phyloP scores from a whole-genome alignment of 441 rosid species.

The Metrosideros polymorpha region DNA sequence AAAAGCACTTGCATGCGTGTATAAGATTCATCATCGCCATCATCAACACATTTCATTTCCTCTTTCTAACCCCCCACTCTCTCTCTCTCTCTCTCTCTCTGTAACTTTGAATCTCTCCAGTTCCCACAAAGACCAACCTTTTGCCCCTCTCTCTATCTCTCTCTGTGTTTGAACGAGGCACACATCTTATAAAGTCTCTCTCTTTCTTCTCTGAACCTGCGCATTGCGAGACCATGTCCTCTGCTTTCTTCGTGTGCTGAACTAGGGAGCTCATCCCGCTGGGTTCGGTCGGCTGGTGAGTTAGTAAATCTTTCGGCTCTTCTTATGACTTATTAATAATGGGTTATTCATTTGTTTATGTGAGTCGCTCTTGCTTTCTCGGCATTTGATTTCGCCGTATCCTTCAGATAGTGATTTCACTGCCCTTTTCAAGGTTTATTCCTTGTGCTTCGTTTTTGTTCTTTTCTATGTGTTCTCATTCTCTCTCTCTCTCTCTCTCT shows the following conservation, averaged over 20 bases:
- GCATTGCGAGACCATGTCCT: background rate
- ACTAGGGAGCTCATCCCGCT: background rate
- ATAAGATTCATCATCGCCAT: slow-evolving; percentile 58
- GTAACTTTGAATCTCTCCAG: background rate
- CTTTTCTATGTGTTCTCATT: slow-evolving; percentile 31
- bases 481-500: background rate
- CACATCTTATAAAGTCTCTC: background rate
- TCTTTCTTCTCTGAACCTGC: slow-evolving; percentile 1
- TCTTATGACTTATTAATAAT: background rate
- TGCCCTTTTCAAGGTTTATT: slow-evolving; percentile 91
- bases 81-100: background rate
- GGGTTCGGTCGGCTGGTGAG: slow-evolving; percentile 16
- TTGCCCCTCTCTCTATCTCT: background rate
- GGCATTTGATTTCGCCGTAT: slow-evolving; percentile 16
- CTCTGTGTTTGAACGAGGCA: background rate
- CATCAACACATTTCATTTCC: slow-evolving; percentile 12
- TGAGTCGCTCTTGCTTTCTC: background rate
- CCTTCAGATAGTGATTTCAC: slow-evolving; percentile 64
- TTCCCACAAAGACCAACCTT: slow-evolving; percentile 1
- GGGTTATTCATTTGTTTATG: background rate
- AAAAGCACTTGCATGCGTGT: slow-evolving; percentile 97
- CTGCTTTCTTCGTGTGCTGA: background rate
- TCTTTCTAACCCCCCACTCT: slow-evolving; percentile 1
- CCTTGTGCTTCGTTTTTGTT: slow-evolving; percentile 31
- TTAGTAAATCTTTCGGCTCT: background rate